A percentile compares a stretch with the other conserved stretches of the same genome.
Conservation (phyloP, 2,329 filamentous ascomycete species). For the Emericellopsis atlantica region DNA sequence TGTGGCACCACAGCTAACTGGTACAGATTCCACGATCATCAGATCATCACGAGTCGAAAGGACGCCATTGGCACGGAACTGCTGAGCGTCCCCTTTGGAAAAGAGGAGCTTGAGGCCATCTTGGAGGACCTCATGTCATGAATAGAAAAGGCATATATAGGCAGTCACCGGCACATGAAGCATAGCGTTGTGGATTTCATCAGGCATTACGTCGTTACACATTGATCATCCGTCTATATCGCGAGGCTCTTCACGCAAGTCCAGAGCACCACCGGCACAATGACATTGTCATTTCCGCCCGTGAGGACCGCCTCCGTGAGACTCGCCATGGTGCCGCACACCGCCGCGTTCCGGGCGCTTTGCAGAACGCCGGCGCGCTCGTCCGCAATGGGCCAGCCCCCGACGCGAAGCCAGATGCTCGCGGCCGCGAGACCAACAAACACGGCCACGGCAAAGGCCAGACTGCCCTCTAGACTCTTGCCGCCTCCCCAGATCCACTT, state of each 20-base stretch:
- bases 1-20: constrained; percentile 12
- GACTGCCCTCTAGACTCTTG: constrained; percentile 81
- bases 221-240: constrained; percentile 21
- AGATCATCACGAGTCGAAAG: constrained; percentile 86
- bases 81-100: constrained; percentile 71
- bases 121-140: constrained; percentile 54
- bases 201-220: background rate
- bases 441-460: constrained; percentile 74
- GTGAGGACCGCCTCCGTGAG: constrained; percentile 91
- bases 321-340: constrained; percentile 72
- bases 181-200: background rate
- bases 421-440: constrained; percentile 59
- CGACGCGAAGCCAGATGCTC: constrained; percentile 62
- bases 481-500: constrained; percentile 98
- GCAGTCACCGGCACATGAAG: background rate
- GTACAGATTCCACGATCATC: constrained; percentile 83
- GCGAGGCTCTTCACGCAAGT: constrained; percentile 71
- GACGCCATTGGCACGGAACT: constrained; percentile 78
- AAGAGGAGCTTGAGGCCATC: constrained; percentile 79
- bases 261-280: constrained; percentile 90
- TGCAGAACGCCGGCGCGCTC: constrained; percentile 22
- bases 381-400: constrained; percentile 53
- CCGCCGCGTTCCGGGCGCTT: constrained; percentile 49
- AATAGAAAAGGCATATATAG: background rate
- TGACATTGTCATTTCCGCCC: constrained; percentile 95